Conservation (phyloP, 768 basidiomycete species). For the Amanita phalloides region DNA sequence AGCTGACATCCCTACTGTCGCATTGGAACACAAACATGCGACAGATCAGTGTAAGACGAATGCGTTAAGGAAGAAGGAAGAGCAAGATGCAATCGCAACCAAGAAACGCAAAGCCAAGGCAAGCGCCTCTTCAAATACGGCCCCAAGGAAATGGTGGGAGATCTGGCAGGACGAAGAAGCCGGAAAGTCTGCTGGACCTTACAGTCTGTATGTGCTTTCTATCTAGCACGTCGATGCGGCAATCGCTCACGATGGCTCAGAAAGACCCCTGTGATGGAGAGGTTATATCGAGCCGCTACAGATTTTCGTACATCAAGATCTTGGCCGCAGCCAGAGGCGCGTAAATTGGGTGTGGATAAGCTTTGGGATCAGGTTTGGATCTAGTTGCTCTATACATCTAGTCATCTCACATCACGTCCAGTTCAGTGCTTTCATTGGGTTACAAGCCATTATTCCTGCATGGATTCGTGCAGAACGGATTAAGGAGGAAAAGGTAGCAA, state of each 20-base stretch:
- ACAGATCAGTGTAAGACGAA: conserved; percentile 49
- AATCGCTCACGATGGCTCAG: conserved; percentile 18
- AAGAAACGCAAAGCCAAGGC: not conserved
- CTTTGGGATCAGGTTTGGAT: conserved; percentile 57
- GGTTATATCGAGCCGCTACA: conserved; percentile 43
- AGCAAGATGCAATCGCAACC: conserved; percentile 12
- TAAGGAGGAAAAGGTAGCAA: not conserved
- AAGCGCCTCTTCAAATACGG: not conserved
- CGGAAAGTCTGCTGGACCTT: conserved; percentile 28
- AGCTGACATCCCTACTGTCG: conserved; percentile 55
- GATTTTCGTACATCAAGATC: conserved; percentile 39
- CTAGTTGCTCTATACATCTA: conserved; percentile 12
- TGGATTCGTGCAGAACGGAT: conserved; percentile 1
- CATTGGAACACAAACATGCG: conserved; percentile 38
- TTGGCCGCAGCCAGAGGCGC: conserved; percentile 23
- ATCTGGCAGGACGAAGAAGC: conserved; percentile 60
- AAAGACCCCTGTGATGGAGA: conserved; percentile 33
- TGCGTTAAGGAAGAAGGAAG: conserved; percentile 40
- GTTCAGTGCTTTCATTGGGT: not conserved
- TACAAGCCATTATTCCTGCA: not conserved
- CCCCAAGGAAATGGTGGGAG: conserved; percentile 49
- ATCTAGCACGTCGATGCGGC: conserved; percentile 2
- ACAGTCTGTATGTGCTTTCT: conserved; percentile 37
- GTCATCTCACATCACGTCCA: conserved; percentile 25
- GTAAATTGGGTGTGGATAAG: conserved; percentile 23